phyloP scores from a whole-genome alignment of 2,329 filamentous ascomycete genomes.

The Neophaeococcomyces aloes region DNA sequence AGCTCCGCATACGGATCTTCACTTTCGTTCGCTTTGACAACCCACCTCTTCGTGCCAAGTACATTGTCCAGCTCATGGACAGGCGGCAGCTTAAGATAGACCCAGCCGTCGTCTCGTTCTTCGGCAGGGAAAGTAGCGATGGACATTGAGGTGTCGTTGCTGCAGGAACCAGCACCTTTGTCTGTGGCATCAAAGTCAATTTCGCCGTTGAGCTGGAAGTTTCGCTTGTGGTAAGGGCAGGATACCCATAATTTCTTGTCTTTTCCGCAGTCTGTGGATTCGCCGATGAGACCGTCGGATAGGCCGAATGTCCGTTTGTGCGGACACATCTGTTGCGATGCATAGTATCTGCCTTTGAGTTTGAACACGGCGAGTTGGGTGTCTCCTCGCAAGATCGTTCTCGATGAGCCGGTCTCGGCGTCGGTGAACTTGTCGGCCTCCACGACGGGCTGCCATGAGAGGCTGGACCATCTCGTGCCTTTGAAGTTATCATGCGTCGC shows the following conservation, averaged over 20 bases:
- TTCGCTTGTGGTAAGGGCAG: constrained; percentile 82
- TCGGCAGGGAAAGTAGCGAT: constrained; percentile 76
- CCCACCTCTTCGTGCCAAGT: constrained; percentile 69
- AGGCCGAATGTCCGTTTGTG: constrained; percentile 87
- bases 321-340: constrained; percentile 88
- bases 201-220: constrained; percentile 62
- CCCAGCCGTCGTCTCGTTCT: constrained; percentile 61
- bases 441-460: constrained; percentile 72
- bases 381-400: constrained; percentile 73
- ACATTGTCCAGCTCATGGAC: constrained; percentile 69
- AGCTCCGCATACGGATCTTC: constrained; percentile 45
- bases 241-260: constrained; percentile 67
- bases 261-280: constrained; percentile 30
- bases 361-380: constrained; percentile 84
- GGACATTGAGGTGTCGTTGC: constrained; percentile 61
- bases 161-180: constrained; percentile 54
- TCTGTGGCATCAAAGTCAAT: constrained; percentile 22
- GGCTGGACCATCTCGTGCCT: constrained; percentile 51
- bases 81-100: constrained; percentile 72
- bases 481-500: constrained; percentile 61
- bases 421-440: constrained; percentile 59
- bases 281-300: constrained; percentile 72
- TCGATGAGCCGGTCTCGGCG: constrained; percentile 60
- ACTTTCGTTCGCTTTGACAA: constrained; percentile 61
- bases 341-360: constrained; percentile 68